phyloP scores from a whole-genome alignment of 331 rosid genomes.

The Erythrophleum ivorense region DNA sequence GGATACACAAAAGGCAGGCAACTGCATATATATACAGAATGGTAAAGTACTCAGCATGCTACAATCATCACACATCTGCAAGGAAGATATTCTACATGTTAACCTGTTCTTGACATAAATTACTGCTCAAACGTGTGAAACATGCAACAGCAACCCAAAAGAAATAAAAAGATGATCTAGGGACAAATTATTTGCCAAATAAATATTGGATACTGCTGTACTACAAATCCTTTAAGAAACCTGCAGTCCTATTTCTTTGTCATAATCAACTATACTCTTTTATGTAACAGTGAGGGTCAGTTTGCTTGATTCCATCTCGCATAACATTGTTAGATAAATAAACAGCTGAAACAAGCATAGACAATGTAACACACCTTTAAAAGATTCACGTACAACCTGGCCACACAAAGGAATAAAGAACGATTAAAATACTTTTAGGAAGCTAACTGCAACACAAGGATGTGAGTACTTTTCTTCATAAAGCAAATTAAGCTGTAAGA shows the following conservation, averaged over 20 bases:
- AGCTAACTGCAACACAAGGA: slow-evolving; percentile 32
- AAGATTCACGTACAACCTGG: slow-evolving; percentile 85
- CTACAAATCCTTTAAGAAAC: slow-evolving; percentile 23
- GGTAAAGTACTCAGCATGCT: not conserved
- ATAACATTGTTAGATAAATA: slow-evolving; percentile 28
- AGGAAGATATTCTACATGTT: slow-evolving; percentile 3
- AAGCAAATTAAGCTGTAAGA: slow-evolving; percentile 37
- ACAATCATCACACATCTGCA: not conserved
- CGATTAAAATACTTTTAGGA: slow-evolving; percentile 32
- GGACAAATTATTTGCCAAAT: slow-evolving; percentile 9
- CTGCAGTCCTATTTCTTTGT: slow-evolving; percentile 20
- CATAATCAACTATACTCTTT: slow-evolving; percentile 25
- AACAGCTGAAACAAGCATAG: slow-evolving; percentile 38
- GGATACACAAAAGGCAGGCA: not conserved
- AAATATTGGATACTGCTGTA: slow-evolving; percentile 23
- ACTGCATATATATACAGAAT: not conserved
- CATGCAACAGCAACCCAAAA: not conserved
- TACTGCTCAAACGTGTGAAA: slow-evolving; percentile 10
- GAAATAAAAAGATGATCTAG: not conserved
- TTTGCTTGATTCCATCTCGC: slow-evolving; percentile 35
- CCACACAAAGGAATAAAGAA: slow-evolving; percentile 43
- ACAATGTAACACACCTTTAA: slow-evolving; percentile 66
- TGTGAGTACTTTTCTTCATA: slow-evolving; percentile 23
- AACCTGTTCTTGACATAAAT: slow-evolving; percentile 12
- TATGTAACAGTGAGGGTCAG: slow-evolving; percentile 21